Percentiles rank a stretch among this genome's conserved stretches.
phyloP scores from a whole-genome alignment of 805 yeast genomes.

The Saturnispora halmiae region DNA sequence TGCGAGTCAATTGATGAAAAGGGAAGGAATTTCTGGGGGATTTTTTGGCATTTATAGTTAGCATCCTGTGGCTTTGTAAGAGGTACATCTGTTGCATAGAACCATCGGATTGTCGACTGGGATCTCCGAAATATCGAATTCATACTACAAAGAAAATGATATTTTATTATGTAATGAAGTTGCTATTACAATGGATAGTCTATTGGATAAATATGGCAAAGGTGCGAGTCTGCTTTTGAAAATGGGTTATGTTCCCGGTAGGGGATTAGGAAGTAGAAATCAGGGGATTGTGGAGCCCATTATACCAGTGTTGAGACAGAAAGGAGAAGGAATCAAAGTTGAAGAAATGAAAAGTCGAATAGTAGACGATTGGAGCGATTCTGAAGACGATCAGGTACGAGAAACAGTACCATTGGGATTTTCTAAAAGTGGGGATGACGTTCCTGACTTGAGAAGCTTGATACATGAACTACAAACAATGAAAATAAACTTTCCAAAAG shows the following conservation, averaged over 20 bases:
- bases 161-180: too few relatives aligned
- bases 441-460: slow-evolving; percentile 30
- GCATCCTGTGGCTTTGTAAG: slow-evolving; percentile 54
- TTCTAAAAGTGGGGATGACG: slow-evolving; percentile 13
- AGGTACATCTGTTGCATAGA: slow-evolving; percentile 76
- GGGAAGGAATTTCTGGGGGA: slow-evolving; percentile 54
- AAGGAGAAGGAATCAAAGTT: slow-evolving; percentile 71
- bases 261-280: slow-evolving; percentile 69
- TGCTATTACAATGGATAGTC: not conserved
- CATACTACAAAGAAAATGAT: not conserved
- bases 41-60: slow-evolving; percentile 39
- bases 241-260: slow-evolving; percentile 84
- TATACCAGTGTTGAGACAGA: slow-evolving; percentile 55
- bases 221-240: slow-evolving; percentile 70
- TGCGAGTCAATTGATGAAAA: slow-evolving; percentile 57
- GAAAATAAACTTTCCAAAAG: slow-evolving; percentile 31
- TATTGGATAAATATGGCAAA: slow-evolving; percentile 49
- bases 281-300: slow-evolving; percentile 79
- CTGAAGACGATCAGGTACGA: slow-evolving; percentile 23
- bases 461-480: slow-evolving; percentile 30
- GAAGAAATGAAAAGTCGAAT: slow-evolving; percentile 15
- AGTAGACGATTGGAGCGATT: slow-evolving; percentile 11
- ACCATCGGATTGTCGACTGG: slow-evolving; percentile 44
- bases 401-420: slow-evolving; percentile 8
- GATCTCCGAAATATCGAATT: not conserved